A percentile compares a stretch with the other conserved stretches of the same genome.
phyloP scores from a whole-genome alignment of 371 early-diverging fungal genomes.

The Fennellomyces sp. region DNA sequence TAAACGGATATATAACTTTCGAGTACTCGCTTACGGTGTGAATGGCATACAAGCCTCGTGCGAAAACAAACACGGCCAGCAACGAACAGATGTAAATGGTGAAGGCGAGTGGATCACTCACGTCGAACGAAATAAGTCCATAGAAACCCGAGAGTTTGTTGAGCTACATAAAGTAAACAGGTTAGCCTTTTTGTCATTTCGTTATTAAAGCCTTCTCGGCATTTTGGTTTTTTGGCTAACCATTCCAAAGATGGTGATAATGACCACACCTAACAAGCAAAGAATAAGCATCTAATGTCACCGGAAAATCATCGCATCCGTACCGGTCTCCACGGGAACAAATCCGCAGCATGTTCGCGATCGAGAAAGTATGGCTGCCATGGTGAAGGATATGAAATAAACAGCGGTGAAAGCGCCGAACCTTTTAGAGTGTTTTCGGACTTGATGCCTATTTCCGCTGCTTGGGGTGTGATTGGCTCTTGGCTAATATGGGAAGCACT shows the following conservation, averaged over 20 bases:
- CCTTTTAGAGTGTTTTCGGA: background rate
- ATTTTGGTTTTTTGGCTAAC: no score
- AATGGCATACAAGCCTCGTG: constrained; percentile 39
- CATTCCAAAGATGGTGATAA: constrained; percentile 47
- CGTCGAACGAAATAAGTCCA: constrained; percentile 41
- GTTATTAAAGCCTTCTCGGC: no score
- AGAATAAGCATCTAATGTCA: constrained; percentile 2
- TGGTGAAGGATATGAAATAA: constrained; percentile 4
- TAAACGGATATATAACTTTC: background rate
- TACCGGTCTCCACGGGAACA: constrained; percentile 43
- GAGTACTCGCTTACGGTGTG: constrained; percentile 25
- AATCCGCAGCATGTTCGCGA: constrained; percentile 34
- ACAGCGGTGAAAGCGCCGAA: constrained; percentile 1
- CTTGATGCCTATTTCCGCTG: no score
- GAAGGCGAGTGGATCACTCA: constrained; percentile 29
- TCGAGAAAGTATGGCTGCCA: constrained; percentile 22
- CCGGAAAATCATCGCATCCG: background rate
- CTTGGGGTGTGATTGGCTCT: no score
- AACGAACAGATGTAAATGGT: constrained; percentile 35
- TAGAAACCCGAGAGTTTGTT: constrained; percentile 51
- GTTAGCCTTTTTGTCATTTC: background rate
- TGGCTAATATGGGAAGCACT: no score
- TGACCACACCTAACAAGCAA: constrained; percentile 27
- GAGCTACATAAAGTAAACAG: constrained; percentile 15
- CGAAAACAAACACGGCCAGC: constrained; percentile 28